Evolutionary conservation across 2,329 filamentous ascomycete genomes (phyloP).

Genomic region (Paracorniculantispora psalliotae): DNA sequence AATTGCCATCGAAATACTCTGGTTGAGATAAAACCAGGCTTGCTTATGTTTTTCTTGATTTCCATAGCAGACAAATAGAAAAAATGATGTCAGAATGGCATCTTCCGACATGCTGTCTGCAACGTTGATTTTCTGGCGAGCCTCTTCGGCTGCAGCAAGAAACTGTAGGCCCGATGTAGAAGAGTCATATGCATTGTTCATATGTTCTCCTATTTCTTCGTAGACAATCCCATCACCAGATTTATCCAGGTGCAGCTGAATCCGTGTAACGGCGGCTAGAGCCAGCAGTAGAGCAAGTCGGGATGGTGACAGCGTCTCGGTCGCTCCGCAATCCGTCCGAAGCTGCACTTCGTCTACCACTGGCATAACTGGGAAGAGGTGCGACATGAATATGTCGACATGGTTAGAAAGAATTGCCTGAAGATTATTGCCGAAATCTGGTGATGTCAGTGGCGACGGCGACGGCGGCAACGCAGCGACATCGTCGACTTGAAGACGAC

Average conservation of each 20-base stretch:
- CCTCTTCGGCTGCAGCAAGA: constrained; percentile 22
- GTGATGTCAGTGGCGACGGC: background rate
- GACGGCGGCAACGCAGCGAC: background rate
- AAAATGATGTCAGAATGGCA: constrained; percentile 26
- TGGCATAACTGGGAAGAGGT: constrained; percentile 30
- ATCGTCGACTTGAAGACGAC: background rate
- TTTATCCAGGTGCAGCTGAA: constrained; percentile 25
- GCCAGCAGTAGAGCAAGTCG: constrained; percentile 26
- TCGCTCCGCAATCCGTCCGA: constrained; percentile 21
- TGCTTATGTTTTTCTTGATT: constrained; percentile 24
- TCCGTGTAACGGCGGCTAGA: constrained; percentile 26
- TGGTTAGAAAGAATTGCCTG: constrained; percentile 23
- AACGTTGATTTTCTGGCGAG: constrained; percentile 23
- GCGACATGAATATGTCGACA: constrained; percentile 25
- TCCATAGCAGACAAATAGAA: constrained; percentile 27
- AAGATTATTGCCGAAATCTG: constrained; percentile 9
- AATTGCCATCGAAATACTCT: constrained; percentile 26
- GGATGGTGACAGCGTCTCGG: constrained; percentile 22
- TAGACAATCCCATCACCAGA: background rate
- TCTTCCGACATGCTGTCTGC: constrained; percentile 26
- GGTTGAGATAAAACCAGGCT: constrained; percentile 30
- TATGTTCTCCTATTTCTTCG: background rate
- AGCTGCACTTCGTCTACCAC: constrained; percentile 25
- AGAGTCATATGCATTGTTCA: constrained; percentile 17
- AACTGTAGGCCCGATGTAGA: constrained; percentile 23